phyloP scores from a whole-genome alignment of 1,284 basidiomycete species.

The Cutaneotrichosporon cutaneum region DNA sequence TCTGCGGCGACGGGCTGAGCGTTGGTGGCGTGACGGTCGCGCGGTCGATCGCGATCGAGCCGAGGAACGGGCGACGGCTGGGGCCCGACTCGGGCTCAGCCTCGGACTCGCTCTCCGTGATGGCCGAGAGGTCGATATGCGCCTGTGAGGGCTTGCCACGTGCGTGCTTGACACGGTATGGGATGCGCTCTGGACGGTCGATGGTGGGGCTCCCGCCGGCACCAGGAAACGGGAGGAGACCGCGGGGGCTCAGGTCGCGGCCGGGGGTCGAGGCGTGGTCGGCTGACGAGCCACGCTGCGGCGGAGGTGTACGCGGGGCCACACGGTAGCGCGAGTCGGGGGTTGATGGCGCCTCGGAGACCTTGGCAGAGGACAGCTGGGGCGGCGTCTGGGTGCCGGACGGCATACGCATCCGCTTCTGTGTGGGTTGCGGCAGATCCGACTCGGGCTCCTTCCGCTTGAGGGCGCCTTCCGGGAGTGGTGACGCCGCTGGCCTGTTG shows the following conservation, averaged over 20 bases:
- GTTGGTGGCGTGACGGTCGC: constrained; percentile 27
- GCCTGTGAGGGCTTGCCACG: constrained; percentile 31
- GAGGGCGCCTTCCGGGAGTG: neutral
- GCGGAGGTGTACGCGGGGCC: neutral
- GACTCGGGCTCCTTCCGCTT: neutral
- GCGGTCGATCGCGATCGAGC: constrained; percentile 13
- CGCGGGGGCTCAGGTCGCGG: neutral
- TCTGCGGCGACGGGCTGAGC: constrained; percentile 38
- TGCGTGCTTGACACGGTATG: constrained; percentile 17
- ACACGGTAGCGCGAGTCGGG: neutral
- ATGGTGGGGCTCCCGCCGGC: constrained; percentile 23
- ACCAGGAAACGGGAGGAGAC: neutral
- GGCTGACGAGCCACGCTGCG: neutral
- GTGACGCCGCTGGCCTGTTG: neutral
- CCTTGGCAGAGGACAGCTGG: neutral
- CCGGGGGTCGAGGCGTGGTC: neutral
- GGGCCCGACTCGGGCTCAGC: constrained; percentile 3
- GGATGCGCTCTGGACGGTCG: constrained; percentile 17
- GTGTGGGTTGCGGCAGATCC: neutral
- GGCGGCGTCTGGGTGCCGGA: neutral
- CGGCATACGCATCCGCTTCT: neutral
- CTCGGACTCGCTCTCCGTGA: constrained; percentile 27
- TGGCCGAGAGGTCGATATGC: constrained; percentile 33
- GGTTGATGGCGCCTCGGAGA: neutral
- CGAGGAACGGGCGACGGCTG: constrained; percentile 12